Percentiles rank a stretch among this genome's conserved stretches.
Evolutionary conservation across 345 rosid genomes (phyloP).

Genomic region (Sisymbrium irio): DNA sequence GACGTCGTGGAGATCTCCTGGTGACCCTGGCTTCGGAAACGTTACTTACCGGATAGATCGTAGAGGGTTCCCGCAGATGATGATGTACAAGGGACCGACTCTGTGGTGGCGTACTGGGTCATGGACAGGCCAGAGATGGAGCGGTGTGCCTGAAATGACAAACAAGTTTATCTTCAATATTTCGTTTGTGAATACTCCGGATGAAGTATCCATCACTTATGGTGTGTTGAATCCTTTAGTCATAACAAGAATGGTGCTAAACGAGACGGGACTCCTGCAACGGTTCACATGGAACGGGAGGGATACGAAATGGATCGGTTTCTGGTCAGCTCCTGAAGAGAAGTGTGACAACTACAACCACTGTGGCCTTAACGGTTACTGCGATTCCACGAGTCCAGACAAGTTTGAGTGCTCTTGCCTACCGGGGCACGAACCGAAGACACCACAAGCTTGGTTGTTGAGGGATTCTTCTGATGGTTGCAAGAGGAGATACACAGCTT

Average conservation of each 20-base stretch:
- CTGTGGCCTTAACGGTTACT: constrained; percentile 56
- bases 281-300: constrained; percentile 50
- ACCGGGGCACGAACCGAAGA: constrained; percentile 66
- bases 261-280: constrained; percentile 47
- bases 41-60: constrained; percentile 41
- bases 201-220: constrained; percentile 42
- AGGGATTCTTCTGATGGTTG: constrained; percentile 58
- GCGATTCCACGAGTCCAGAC: constrained; percentile 34
- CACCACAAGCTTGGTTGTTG: constrained; percentile 43
- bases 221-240: constrained; percentile 30
- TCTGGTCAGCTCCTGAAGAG: constrained; percentile 54
- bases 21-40: constrained; percentile 54
- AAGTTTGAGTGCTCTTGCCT: constrained; percentile 53
- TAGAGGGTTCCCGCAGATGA: constrained; percentile 48
- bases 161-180: constrained; percentile 33
- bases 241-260: constrained; percentile 47
- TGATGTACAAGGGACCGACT: constrained; percentile 38
- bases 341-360: constrained; percentile 53
- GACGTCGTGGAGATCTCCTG: constrained; percentile 50
- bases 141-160: constrained; percentile 64
- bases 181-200: constrained; percentile 24
- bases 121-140: constrained; percentile 67
- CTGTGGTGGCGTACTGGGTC: constrained; percentile 54
- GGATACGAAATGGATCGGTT: constrained; percentile 44
- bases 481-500: constrained; percentile 26